Percentiles rank a stretch among this genome's conserved stretches.
These are phyloP conservation scores for Pseudocohnilembus persalinus DNA, from an alignment of 169 alveolate genomes.

Conservation along the genomic window DNA sequence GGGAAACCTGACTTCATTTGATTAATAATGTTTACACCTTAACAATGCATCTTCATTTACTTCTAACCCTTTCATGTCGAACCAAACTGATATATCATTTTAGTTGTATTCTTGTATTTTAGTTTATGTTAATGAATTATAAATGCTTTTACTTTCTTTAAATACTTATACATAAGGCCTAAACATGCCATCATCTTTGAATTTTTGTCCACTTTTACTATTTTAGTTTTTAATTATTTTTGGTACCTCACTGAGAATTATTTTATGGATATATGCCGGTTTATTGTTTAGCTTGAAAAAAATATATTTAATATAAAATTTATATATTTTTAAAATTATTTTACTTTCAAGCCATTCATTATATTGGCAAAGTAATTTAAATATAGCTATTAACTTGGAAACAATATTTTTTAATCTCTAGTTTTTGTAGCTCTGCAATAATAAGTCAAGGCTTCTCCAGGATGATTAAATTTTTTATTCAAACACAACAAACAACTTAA, in stretches of 20 bases:
- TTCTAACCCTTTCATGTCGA: conserved; percentile 7
- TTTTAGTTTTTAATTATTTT: background rate
- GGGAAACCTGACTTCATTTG: conserved; percentile 21
- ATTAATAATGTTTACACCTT: conserved; percentile 19
- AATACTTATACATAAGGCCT: conserved; percentile 17
- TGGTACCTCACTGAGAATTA: conserved; percentile 25
- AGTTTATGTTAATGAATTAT: conserved; percentile 3
- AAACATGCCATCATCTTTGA: background rate
- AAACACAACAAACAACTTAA: conserved; percentile 18
- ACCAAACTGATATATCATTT: conserved; percentile 18
- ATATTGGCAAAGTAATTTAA: conserved; percentile 22
- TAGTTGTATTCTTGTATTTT: background rate
- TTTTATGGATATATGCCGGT: background rate
- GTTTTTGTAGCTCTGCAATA: conserved; percentile 22
- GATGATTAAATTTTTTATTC: conserved; percentile 19
- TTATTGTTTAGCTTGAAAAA: background rate
- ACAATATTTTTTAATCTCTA: conserved; percentile 15
- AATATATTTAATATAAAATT: no score
- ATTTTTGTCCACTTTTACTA: no score
- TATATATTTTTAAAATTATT: background rate
- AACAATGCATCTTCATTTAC: conserved; percentile 17
- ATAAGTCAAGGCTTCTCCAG: conserved; percentile 25
- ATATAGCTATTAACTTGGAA: conserved; percentile 15
- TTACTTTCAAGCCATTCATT: conserved; percentile 21
- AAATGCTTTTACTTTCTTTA: conserved; percentile 4